A percentile compares a stretch with the other conserved stretches of the same genome.
Evolutionary conservation across 1,139 yeast genomes (phyloP).

Genomic region (Candida mesenterica): DNA sequence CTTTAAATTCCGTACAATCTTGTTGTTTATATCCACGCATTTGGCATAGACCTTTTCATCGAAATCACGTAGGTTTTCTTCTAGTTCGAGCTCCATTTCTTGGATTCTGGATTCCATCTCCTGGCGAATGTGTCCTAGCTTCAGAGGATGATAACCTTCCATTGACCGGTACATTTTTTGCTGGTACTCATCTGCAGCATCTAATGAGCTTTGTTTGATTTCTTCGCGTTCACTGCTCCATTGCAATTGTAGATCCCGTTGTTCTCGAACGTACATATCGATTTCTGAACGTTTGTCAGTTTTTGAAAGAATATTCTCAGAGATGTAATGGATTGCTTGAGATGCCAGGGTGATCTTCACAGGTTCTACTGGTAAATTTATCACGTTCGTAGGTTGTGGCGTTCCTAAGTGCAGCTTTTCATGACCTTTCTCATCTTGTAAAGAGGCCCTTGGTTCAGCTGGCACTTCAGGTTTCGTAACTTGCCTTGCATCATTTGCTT

Average conservation of each 20-base stretch:
- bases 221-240: slow-evolving; percentile 16
- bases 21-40: slow-evolving; percentile 19
- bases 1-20: slow-evolving; percentile 16
- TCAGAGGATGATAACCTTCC: slow-evolving; percentile 19
- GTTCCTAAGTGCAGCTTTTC: no score
- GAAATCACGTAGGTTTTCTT: slow-evolving; percentile 14
- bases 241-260: slow-evolving; percentile 17
- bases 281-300: slow-evolving; percentile 7
- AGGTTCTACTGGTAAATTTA: no score
- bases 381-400: not conserved
- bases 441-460: no score
- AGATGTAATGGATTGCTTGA: slow-evolving; percentile 1
- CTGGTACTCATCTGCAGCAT: slow-evolving; percentile 7
- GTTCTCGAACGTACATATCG: slow-evolving; percentile 14
- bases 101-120: slow-evolving; percentile 10
- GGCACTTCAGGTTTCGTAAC: not conserved
- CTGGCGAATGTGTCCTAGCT: slow-evolving; percentile 10
- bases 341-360: not conserved
- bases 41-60: slow-evolving; percentile 19
- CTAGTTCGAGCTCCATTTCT: slow-evolving; percentile 8
- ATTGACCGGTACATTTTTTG: slow-evolving; percentile 6
- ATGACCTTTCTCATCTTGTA: no score
- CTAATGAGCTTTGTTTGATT: slow-evolving; percentile 13
- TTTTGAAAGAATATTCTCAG: slow-evolving; percentile 4
- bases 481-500: not conserved